These are phyloP conservation scores for Fusarium palustre DNA, from an alignment of 2,329 filamentous ascomycete genomes.

Conservation along the genomic window DNA sequence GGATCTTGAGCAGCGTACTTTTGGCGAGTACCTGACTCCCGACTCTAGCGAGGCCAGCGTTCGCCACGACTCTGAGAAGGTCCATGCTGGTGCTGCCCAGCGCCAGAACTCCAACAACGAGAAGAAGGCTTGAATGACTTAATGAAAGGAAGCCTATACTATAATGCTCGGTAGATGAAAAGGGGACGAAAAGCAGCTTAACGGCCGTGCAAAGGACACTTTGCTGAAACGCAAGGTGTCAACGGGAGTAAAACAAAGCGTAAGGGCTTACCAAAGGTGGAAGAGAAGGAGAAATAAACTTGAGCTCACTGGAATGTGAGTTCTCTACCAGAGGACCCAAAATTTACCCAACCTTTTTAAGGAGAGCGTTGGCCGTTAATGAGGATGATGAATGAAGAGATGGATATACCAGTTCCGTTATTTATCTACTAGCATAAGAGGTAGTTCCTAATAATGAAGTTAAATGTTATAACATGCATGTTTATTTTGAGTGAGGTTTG, in stretches of 20 bases:
- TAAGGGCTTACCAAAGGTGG: constrained; percentile 34
- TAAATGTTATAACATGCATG: background rate
- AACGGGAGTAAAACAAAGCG: constrained; percentile 19
- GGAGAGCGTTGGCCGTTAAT: constrained; percentile 28
- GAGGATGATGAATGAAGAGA: constrained; percentile 1
- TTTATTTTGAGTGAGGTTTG: too few species aligned
- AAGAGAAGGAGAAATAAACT: constrained; percentile 48
- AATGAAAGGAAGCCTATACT: background rate
- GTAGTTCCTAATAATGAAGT: constrained; percentile 34
- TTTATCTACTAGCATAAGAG: constrained; percentile 32
- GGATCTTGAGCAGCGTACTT: constrained; percentile 56
- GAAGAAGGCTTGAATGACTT: constrained; percentile 41
- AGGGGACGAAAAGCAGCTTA: constrained; percentile 5
- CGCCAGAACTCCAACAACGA: constrained; percentile 19
- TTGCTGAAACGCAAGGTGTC: constrained; percentile 21
- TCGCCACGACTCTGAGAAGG: constrained; percentile 45
- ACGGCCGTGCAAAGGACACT: constrained; percentile 6
- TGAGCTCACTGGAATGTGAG: constrained; percentile 33
- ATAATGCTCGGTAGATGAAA: constrained; percentile 6
- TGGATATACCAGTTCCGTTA: constrained; percentile 24
- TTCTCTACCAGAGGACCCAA: constrained; percentile 29
- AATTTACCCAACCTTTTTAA: constrained; percentile 8
- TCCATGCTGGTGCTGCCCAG: constrained; percentile 22
- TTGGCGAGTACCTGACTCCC: constrained; percentile 53
- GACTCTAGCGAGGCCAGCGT: constrained; percentile 47